Percentiles rank a stretch among this genome's conserved stretches.
Conservation (phyloP, 2,329 filamentous ascomycete species). For the Hypoxylon sp. region DNA sequence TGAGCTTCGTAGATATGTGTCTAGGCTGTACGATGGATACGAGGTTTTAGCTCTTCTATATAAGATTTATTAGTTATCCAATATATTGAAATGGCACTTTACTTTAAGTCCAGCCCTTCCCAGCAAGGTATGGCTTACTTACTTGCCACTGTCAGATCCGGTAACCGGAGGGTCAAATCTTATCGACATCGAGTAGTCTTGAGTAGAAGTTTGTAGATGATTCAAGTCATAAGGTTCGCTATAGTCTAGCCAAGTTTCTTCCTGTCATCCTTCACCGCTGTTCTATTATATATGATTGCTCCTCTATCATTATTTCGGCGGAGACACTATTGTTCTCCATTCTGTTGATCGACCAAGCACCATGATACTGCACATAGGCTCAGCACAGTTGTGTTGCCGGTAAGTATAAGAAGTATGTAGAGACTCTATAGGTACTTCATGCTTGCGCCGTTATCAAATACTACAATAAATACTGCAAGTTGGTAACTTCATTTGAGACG, state of each 20-base stretch:
- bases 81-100: neutral
- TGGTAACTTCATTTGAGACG: neutral
- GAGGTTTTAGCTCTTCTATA: constrained; percentile 14
- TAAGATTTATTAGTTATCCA: constrained; percentile 8
- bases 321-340: constrained; percentile 17
- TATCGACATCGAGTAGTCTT: constrained; percentile 15
- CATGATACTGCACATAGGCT: neutral
- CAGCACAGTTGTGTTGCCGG: constrained; percentile 27
- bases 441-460: neutral
- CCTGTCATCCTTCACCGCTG: constrained; percentile 30
- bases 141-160: constrained; percentile 30
- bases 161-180: constrained; percentile 18
- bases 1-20: constrained; percentile 30
- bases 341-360: neutral
- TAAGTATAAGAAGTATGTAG: neutral
- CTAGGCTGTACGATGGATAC: constrained; percentile 25
- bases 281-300: constrained; percentile 28
- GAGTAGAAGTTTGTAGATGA: neutral
- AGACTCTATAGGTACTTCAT: neutral
- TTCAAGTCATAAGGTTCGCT: constrained; percentile 8
- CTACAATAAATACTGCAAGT: neutral
- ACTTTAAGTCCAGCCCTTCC: neutral
- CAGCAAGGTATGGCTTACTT: constrained; percentile 9
- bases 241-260: constrained; percentile 4
- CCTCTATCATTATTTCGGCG: neutral